Percentiles rank a stretch among this genome's conserved stretches.
phyloP scores from a whole-genome alignment of 306 rosid species.

The Vigna nakashimae region DNA sequence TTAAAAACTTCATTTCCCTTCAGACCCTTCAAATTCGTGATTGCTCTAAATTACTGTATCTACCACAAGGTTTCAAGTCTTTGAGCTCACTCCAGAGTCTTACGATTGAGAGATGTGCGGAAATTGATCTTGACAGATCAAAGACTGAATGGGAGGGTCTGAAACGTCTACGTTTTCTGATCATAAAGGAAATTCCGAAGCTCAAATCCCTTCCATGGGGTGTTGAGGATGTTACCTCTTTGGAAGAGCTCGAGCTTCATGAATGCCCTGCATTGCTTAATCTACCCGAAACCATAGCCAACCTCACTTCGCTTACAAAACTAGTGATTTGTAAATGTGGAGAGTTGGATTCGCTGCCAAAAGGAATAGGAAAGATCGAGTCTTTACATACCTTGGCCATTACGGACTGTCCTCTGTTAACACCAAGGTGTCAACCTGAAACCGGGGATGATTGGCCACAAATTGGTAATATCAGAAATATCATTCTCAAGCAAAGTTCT shows the following conservation, averaged over 20 bases:
- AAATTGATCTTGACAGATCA: background rate
- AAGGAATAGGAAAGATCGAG: background rate
- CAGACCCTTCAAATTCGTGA: background rate
- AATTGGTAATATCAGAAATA: conserved; percentile 1
- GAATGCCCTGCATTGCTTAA: too few species aligned
- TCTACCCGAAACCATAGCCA: conserved; percentile 5
- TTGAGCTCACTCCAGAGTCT: conserved; percentile 17
- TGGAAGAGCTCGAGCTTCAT: conserved; percentile 18
- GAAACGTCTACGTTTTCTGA: background rate
- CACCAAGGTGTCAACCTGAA: conserved; percentile 35
- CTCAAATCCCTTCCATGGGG: conserved; percentile 21
- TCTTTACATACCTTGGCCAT: background rate
- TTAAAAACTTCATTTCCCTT: conserved; percentile 20
- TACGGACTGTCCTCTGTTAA: conserved; percentile 8
- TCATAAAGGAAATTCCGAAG: conserved; percentile 16
- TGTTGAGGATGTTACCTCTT: background rate
- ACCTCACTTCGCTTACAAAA: background rate
- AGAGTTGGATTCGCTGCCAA: background rate
- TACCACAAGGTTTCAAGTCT: conserved; percentile 1
- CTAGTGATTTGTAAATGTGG: conserved; percentile 29
- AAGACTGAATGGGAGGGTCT: background rate
- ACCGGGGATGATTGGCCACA: conserved; percentile 47
- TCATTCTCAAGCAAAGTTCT: background rate
- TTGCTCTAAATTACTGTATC: background rate
- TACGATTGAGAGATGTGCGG: background rate